Evolutionary conservation across 257 asterid genomes (phyloP).

Genomic region (Salvia miltiorrhiza): DNA sequence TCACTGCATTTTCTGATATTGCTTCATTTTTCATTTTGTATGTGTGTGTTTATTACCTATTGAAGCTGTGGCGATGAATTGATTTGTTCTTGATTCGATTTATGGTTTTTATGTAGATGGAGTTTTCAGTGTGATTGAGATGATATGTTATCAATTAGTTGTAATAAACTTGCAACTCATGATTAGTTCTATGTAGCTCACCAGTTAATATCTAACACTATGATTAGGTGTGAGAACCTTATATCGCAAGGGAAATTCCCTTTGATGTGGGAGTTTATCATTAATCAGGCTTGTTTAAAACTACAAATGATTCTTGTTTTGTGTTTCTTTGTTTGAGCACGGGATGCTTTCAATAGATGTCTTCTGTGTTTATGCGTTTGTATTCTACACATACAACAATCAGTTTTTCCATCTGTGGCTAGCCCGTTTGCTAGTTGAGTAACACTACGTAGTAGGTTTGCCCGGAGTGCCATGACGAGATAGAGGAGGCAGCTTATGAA

Average conservation of each 20-base stretch:
- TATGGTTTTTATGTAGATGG: neutral
- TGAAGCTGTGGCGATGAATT: neutral
- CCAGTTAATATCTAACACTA: too few species aligned
- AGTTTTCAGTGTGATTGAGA: neutral
- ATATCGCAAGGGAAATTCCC: neutral
- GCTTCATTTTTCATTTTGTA: neutral
- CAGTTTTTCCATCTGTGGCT: neutral
- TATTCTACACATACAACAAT: neutral
- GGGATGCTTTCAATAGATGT: neutral
- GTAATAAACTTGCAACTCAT: neutral
- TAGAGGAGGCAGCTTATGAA: neutral
- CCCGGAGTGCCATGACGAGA: too few species aligned
- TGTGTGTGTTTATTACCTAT: neutral
- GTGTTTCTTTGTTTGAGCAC: neutral
- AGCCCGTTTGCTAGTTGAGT: neutral
- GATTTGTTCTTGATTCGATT: neutral
- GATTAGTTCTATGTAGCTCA: neutral
- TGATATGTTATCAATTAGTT: neutral
- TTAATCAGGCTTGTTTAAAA: neutral
- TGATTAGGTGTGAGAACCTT: neutral
- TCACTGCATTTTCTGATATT: neutral
- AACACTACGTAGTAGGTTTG: too few species aligned
- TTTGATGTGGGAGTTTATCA: neutral
- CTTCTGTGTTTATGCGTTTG: neutral
- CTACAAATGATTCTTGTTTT: neutral